phyloP scores from a whole-genome alignment of 495 filamentous ascomycete species.

The Tuber calosporum region DNA sequence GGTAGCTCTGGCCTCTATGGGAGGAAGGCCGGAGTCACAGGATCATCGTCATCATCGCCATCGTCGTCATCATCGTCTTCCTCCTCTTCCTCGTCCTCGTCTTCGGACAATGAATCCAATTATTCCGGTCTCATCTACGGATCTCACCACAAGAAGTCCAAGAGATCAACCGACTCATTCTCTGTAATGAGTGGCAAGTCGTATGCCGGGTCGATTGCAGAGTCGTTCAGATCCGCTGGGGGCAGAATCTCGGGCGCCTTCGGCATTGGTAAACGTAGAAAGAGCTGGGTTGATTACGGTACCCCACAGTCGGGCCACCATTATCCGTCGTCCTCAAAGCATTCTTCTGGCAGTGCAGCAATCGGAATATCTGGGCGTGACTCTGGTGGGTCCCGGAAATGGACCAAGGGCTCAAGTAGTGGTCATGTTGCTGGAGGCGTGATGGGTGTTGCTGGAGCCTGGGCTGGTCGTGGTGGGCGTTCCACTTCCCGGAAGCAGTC shows the following conservation, averaged over 20 bases:
- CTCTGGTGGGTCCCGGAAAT: constrained; percentile 9
- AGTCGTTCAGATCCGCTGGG: constrained; percentile 23
- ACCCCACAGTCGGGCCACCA: constrained; percentile 16
- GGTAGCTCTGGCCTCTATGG: not conserved
- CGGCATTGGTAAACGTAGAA: constrained; percentile 17
- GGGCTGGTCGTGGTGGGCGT: not conserved
- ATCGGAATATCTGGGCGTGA: constrained; percentile 8
- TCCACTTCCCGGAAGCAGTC: not conserved
- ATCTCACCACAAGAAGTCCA: constrained; percentile 1
- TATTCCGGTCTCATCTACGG: constrained; percentile 30
- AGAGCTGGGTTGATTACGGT: constrained; percentile 34
- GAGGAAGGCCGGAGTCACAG: constrained; percentile 1
- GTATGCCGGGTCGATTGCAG: constrained; percentile 23
- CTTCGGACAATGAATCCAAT: constrained; percentile 8
- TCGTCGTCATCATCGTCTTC: constrained; percentile 10
- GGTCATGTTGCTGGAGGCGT: not conserved
- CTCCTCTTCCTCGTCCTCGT: not conserved
- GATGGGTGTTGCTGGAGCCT: constrained; percentile 8
- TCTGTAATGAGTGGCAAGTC: constrained; percentile 20
- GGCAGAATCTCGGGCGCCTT: constrained; percentile 17
- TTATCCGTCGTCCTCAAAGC: not conserved
- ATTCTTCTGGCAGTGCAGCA: constrained; percentile 9
- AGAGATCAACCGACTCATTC: constrained; percentile 12
- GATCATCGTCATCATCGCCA: constrained; percentile 1
- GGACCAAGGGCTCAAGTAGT: not conserved